Conservation (phyloP, 2,329 filamentous ascomycete species). For the Lachnellula willkommii region DNA sequence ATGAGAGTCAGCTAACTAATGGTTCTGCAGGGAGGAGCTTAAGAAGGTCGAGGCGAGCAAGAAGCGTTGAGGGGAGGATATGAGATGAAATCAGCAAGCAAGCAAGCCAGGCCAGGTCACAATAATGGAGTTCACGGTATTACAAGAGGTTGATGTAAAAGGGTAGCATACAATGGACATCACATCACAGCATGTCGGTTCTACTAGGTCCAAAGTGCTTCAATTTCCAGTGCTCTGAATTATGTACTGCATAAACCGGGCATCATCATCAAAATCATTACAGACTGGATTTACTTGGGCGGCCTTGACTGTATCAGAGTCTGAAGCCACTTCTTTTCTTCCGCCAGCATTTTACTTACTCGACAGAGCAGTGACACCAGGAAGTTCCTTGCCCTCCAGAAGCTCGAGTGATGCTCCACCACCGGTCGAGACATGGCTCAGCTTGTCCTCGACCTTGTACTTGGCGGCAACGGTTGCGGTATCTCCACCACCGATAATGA, state of each 20-base stretch:
- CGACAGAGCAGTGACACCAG: constrained; percentile 88
- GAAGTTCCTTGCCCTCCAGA: constrained; percentile 95
- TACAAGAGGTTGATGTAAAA: constrained; percentile 20
- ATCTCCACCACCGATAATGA: constrained; percentile 98
- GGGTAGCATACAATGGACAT: constrained; percentile 26
- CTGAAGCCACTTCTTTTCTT: constrained; percentile 9
- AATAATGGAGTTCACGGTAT: constrained; percentile 24
- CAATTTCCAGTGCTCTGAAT: constrained; percentile 14
- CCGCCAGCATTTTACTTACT: constrained; percentile 50
- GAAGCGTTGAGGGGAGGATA: constrained; percentile 45
- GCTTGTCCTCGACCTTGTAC: constrained; percentile 91
- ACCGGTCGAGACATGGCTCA: constrained; percentile 96
- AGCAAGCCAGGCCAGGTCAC: constrained; percentile 16
- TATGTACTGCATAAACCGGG: constrained; percentile 15
- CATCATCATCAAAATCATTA: constrained; percentile 23
- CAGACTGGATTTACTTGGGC: constrained; percentile 24
- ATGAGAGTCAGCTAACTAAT: background rate
- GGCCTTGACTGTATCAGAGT: constrained; percentile 30
- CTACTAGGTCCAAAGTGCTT: constrained; percentile 4
- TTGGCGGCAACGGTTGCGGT: constrained; percentile 97
- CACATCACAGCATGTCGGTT: constrained; percentile 12
- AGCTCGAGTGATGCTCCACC: constrained; percentile 94
- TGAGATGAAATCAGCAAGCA: constrained; percentile 24
- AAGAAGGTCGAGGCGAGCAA: constrained; percentile 85
- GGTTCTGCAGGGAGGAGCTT: constrained; percentile 66